phyloP scores from a whole-genome alignment of 106 monocot genomes.

The Phalaenopsis equestris region DNA sequence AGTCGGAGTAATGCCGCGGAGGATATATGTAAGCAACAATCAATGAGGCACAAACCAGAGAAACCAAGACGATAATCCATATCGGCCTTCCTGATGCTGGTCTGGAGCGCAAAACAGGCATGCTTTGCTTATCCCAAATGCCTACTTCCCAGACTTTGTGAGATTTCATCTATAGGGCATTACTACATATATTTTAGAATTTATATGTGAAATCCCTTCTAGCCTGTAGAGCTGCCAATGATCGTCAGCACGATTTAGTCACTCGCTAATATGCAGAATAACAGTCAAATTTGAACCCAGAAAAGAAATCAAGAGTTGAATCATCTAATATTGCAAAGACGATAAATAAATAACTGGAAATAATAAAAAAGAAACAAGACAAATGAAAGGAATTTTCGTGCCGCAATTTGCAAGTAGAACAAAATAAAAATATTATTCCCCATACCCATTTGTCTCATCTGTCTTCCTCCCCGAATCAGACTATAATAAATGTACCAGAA shows the following conservation, averaged over 20 bases:
- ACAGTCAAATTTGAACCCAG: neutral
- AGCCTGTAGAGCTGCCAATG: too few relatives aligned
- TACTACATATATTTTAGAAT: neutral
- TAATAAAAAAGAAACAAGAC: neutral
- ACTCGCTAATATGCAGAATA: neutral
- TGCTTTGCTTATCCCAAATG: slow-evolving; percentile 25
- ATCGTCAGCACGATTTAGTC: neutral
- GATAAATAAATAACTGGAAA: neutral
- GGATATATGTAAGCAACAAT: slow-evolving; percentile 66
- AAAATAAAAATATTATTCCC: neutral
- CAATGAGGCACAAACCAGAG: slow-evolving; percentile 54
- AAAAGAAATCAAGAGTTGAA: neutral
- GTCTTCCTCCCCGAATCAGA: neutral
- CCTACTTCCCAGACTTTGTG: slow-evolving; percentile 20
- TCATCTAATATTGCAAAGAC: neutral
- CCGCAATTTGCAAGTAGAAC: neutral
- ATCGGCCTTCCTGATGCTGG: slow-evolving; percentile 46
- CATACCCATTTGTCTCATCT: neutral
- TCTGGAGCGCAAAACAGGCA: slow-evolving; percentile 37
- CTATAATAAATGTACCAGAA: neutral
- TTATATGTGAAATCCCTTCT: neutral
- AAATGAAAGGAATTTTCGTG: neutral
- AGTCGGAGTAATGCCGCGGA: slow-evolving; percentile 36
- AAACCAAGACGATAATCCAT: slow-evolving; percentile 68
- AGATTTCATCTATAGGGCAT: slow-evolving; percentile 40